Base-by-base conservation (phyloP, 2,329 filamentous ascomycete species). In the Clonostachys chloroleuca region DNA sequence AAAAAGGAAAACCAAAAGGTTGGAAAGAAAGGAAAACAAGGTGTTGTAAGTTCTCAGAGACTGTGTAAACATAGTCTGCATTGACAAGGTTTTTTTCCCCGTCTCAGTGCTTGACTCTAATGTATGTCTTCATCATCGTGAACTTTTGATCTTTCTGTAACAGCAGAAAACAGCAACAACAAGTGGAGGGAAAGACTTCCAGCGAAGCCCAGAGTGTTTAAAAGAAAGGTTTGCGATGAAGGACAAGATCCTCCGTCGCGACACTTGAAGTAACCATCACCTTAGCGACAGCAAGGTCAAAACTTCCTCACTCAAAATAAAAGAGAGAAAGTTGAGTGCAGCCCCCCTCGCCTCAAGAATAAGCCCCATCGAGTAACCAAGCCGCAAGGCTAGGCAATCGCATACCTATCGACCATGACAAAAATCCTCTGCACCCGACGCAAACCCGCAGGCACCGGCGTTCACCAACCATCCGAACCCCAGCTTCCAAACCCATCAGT, bases 321-420 rank as follows among this genome's bases (percentile, higher is more conserved):
- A 13, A 35, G 36, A 42, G 33, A 40, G 30, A 18, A 40, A 34
- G 12, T 42, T 17, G 40, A 46, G 36, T 30, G 61, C 63, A 70
- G 67, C 70, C 72, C 87, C 87, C 87, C 90, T 96, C 91, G 92
- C 87, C 81, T 91, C 92, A 87, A 96, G 90, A 96, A 96, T 97
- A 91, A 96, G 92, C 92, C 92, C 92, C 92, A 95, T 97, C 91
- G 92, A 96, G 92, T 97, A 95, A 96, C 89, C 78, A 71, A 67
- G 64, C 62, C 55, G 47, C 55, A 57, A 52, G 72, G 51, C 62
- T 58, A 65, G 73, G 88, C 89, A 96, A 96, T 96, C 92, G 92
- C 92, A 96, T 97, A 84, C 87, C 92, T 96, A 83, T 95, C 78
- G 81, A 89, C 79, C 87, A 84, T 84, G 92, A 96, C 92, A 87